Base-by-base conservation (phyloP, 129 eudicot species). In the Tagetes erecta region DNA sequence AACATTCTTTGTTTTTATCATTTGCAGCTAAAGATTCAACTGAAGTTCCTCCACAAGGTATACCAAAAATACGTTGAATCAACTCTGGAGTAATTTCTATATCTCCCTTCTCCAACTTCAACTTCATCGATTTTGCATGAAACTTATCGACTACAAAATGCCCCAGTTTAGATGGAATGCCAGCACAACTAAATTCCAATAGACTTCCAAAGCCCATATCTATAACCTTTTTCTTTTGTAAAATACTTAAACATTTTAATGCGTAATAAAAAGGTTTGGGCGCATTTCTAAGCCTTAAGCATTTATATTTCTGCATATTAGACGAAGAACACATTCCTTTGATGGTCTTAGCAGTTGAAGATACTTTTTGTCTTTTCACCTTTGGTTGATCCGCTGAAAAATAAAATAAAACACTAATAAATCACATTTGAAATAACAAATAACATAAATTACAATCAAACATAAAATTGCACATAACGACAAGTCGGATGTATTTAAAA, bases 181-280 rank as follows among this genome's bases (percentile, higher is more conserved):
- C 35, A 20, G 60, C 34, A 20, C 35, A 55, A 55, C 11, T 55
- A 55, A 55, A 55, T 55, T 55, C 60, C 35, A 55, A 20, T 20
- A 55, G 11, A 27, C 60, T 55, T 55, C 60, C 60, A 55, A 55
- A 55, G 27, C 60, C 60, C 9, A 20, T 55, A 55, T 55, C 60
- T 20, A 55, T 55, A 55, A 55, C 60, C 35, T 55, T 55, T 20
- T 55, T 55, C 60, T 55, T 55, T 27, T 55, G 60, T 9, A 55
- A 35, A 55, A 55, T 55, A 20, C 60, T 55, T 27, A 55, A 27
- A 27, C 60, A 55, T 20, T 55, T 55, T 20, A 55, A 14, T 34
- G 35, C 60, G 6, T 27, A 14, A 14, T 55, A 55, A 6, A 55
- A 55, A 35, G 60, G 60, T 55, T 55, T 55, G 35, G 60, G 60